These are phyloP conservation scores for Thymus mandschuricus DNA, from an alignment of 257 asterid genomes.

Conservation along the genomic window DNA sequence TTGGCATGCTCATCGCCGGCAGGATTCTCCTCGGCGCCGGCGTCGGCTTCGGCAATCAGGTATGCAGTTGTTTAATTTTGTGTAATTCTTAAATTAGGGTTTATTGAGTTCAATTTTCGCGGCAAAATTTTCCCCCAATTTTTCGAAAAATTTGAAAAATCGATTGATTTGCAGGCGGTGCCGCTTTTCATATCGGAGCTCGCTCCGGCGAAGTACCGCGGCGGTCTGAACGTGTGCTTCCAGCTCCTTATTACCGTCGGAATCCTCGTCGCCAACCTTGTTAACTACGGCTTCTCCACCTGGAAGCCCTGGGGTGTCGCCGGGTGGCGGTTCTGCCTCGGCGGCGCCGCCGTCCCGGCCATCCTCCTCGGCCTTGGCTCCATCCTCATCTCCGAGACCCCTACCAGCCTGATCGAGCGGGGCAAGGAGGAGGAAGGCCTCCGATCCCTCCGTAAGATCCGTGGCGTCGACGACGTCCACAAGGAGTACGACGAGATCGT, in stretches of 20 bases:
- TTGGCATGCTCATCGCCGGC: constrained; percentile 48
- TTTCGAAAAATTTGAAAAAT: too few relatives aligned
- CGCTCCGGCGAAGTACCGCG: constrained; percentile 54
- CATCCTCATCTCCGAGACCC: constrained; percentile 51
- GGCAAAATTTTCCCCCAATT: too few relatives aligned
- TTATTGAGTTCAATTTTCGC: too few relatives aligned
- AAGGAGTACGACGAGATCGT: constrained; percentile 45
- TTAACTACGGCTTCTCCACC: constrained; percentile 43
- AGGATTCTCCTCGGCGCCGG: constrained; percentile 55
- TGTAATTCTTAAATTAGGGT: too few relatives aligned
- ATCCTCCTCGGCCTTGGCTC: constrained; percentile 54
- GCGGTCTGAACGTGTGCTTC: constrained; percentile 50
- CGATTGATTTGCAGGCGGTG: constrained; percentile 42
- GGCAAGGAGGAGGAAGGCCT: constrained; percentile 35
- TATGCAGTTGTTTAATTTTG: neutral
- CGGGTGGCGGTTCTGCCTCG: constrained; percentile 59
- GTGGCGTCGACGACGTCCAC: constrained; percentile 45
- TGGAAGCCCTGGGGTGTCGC: neutral
- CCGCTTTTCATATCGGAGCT: constrained; percentile 60
- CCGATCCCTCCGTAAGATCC: constrained; percentile 34
- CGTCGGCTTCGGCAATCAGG: constrained; percentile 68
- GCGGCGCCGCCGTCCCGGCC: constrained; percentile 55
- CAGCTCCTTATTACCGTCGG: constrained; percentile 56
- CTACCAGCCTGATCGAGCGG: constrained; percentile 58
- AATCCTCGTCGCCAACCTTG: constrained; percentile 43